Base-by-base conservation (phyloP, 106 monocot species). In the Dendrobium nobile region DNA sequence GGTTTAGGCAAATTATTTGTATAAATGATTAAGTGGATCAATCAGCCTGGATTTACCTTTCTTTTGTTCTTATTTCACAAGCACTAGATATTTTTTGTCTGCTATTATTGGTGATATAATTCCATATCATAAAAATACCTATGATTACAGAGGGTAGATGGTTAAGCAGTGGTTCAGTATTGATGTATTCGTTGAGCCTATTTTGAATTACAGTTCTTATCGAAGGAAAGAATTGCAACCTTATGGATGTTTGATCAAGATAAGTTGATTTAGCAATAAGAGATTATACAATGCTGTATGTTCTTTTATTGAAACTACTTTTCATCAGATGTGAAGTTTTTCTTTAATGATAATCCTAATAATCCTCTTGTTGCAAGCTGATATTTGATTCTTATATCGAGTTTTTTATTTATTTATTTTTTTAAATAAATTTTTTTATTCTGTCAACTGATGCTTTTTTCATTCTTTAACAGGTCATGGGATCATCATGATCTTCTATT, bases 401-500 rank as follows among this genome's bases (percentile, higher is more conserved):
- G 10, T 2, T 47, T 1, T 11, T 76, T n/a, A n/a, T n/a, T n/a
- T n/a, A n/a, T n/a, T n/a, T n/a, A n/a, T 37, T 19, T 75, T 75
- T 28, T 28, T 28, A 28, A 31, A 31, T 31, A 31, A 18, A 45
- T 75, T 74, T 51, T 51, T 51, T 51, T 45, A 16, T 47, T 77
- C 15, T 37, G 20, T 77, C 15, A 13, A 41, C 41, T 10, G 26
- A 41, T 31, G 77, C 41, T 26, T 67, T 79, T 65, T 45, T 79
- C 13, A 68, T 68, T 70, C 45, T 7, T 84, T 81, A 54, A 26
- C 85, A 98, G 98, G 98, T 89, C 98, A 40, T 98, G 95, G 98
- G 98, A 98, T 82, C 98, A 98, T 89, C 94, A 98, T 77, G 98
- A 98, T 77, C 86, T 98, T 78, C 72, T 98, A 43, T 88, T 77